Conservation (phyloP, 305 asterid genomes). For the Solanum aculeatissimum region DNA sequence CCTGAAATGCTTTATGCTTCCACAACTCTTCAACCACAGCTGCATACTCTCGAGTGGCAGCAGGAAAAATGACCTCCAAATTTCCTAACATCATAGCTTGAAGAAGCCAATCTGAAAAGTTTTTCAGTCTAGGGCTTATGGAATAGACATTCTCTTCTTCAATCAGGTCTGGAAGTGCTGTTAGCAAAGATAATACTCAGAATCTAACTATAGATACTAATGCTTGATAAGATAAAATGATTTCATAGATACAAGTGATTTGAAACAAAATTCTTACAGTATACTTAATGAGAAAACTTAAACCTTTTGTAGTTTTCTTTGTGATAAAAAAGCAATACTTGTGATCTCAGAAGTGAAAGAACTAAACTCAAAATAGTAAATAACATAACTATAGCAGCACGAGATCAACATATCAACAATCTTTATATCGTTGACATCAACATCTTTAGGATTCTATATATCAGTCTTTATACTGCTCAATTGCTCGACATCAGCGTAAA, state of each 20-base stretch:
- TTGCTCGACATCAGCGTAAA: background rate
- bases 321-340: background rate
- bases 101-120: slow-evolving; percentile 68
- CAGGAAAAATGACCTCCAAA: slow-evolving; percentile 75
- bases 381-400: background rate
- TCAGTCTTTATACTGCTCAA: background rate
- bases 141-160: slow-evolving; percentile 40
- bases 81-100: slow-evolving; percentile 57
- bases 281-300: background rate
- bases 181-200: slow-evolving; percentile 12
- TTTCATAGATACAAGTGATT: background rate
- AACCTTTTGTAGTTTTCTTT: background rate
- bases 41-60: slow-evolving; percentile 73
- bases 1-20: slow-evolving; percentile 67
- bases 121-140: slow-evolving; percentile 47
- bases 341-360: background rate
- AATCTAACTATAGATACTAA: background rate
- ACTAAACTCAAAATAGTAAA: background rate
- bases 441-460: background rate
- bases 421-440: background rate
- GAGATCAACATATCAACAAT: background rate
- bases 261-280: background rate
- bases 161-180: slow-evolving; percentile 35
- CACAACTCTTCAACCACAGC: slow-evolving; percentile 61
- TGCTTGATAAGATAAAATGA: background rate